These are phyloP conservation scores for Ceratocystis alfenasii DNA, from an alignment of 2,329 filamentous ascomycete species.

Conservation along the genomic window DNA sequence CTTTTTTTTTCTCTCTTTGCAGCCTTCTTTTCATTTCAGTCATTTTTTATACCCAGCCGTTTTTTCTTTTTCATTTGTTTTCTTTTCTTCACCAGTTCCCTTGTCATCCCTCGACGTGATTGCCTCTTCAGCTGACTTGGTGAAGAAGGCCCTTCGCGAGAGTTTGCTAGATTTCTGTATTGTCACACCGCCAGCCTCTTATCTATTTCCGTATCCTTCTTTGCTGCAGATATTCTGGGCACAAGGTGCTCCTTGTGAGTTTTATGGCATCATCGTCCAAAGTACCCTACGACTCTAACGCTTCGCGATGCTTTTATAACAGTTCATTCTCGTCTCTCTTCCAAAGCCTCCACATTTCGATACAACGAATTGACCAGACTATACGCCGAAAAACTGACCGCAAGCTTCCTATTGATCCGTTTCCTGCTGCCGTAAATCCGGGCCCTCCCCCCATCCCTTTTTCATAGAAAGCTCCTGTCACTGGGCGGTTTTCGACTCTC, in stretches of 20 bases:
- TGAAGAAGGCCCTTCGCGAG: not conserved
- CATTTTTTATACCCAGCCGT: conserved; percentile 6
- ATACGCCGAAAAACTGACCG: not conserved
- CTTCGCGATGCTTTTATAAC: not conserved
- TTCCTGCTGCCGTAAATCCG: too few species aligned
- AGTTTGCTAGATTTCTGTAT: not conserved
- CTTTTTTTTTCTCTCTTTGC: not conserved
- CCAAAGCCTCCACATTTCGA: not conserved
- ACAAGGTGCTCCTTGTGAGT: not conserved
- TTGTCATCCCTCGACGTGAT: conserved; percentile 45
- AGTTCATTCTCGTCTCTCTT: not conserved
- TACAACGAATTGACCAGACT: not conserved
- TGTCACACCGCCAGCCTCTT: not conserved
- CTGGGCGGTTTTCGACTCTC: not conserved
- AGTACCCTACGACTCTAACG: not conserved
- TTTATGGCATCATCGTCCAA: not conserved
- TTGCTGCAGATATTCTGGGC: not conserved
- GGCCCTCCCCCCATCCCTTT: too few species aligned
- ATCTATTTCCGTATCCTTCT: not conserved
- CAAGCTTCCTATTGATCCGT: too few species aligned
- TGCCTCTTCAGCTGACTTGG: not conserved
- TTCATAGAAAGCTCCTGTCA: too few species aligned
- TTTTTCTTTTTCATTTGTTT: conserved; percentile 3
- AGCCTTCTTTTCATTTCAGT: conserved; percentile 9
- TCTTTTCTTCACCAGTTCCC: not conserved